Base-by-base conservation (phyloP, 1,139 yeast species). In the Blastobotrys aristatus region DNA sequence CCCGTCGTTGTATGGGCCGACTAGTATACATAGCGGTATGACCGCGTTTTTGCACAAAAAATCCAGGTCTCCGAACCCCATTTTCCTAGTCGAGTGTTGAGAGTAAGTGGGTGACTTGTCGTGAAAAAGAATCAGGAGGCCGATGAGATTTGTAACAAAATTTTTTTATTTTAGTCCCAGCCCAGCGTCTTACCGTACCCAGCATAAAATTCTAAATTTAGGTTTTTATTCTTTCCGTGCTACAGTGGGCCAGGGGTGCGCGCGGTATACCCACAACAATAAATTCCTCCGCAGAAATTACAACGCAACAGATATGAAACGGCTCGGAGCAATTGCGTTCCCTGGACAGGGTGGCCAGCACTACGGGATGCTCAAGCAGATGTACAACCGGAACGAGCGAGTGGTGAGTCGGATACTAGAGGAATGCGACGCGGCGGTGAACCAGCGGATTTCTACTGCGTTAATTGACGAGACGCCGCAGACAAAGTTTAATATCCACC, bases 11-110 rank as follows among this genome's bases (percentile, higher is more conserved):
- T 40, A 76, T 3, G 72, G 71, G 2, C 73, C 79, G 5, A 86
- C 72, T 39, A 84, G 79, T 4, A 84, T 74, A 64, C 97, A 89
- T 47, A 89, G 67, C 8, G 97, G 96, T 44, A 88, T 70, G 4
- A 94, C 79, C 1, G 90, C 78, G 50, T 75, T 76, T 35, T 72
- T 62, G 67, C 97, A 89, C 45, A 89, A 73, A 14, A 65, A 61
- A 39, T 76, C 77, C 65, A 89, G 86, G 57, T 81, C 78, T 17
- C 96, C 95, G 63, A 87, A 84, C 2, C 64, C 70, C 77, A 73
- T 73, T 17, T 14, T 51, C 22, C 26, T 17, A 18, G 29, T 46
- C 8, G 11, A 31, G 26, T 37, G 5, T n/a, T n/a, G n/a, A n/a
- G n/a, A n/a, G n/a, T n/a, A n/a, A n/a, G n/a, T n/a, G n/a, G n/a